These are phyloP conservation scores for Cladosporium sp. DNA, from an alignment of 2,329 filamentous ascomycete genomes.

Conservation along the genomic window DNA sequence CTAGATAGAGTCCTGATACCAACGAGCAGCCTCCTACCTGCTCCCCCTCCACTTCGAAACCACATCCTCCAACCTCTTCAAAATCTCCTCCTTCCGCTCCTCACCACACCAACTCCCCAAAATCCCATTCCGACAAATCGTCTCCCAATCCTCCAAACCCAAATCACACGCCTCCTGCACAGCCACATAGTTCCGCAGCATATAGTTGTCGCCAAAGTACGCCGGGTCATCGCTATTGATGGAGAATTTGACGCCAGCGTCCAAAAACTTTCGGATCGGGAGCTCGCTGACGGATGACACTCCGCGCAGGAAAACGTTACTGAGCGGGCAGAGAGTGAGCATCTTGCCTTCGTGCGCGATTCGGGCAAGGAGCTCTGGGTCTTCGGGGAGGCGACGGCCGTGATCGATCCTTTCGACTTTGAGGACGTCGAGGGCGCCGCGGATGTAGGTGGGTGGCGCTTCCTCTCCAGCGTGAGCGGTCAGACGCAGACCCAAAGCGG, in stretches of 20 bases:
- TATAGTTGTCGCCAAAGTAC: constrained; percentile 67
- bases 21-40: no score
- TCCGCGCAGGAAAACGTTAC: constrained; percentile 62
- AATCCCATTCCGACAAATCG: constrained; percentile 58
- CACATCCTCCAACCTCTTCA: constrained; percentile 27
- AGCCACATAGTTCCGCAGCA: constrained; percentile 69
- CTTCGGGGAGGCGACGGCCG: constrained; percentile 61
- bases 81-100: constrained; percentile 56
- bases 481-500: constrained; percentile 50
- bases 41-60: neutral
- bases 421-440: constrained; percentile 57
- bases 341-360: constrained; percentile 56
- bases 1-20: no score
- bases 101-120: constrained; percentile 65
- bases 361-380: constrained; percentile 53
- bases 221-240: constrained; percentile 72
- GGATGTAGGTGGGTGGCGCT: constrained; percentile 62
- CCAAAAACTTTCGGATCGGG: constrained; percentile 59
- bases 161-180: constrained; percentile 68
- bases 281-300: constrained; percentile 50
- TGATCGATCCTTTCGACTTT: constrained; percentile 67
- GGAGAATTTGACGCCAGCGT: constrained; percentile 61
- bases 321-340: constrained; percentile 68
- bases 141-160: constrained; percentile 60
- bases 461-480: constrained; percentile 76